Conservation (phyloP, 306 rosid species). For the Vicia villosa region DNA sequence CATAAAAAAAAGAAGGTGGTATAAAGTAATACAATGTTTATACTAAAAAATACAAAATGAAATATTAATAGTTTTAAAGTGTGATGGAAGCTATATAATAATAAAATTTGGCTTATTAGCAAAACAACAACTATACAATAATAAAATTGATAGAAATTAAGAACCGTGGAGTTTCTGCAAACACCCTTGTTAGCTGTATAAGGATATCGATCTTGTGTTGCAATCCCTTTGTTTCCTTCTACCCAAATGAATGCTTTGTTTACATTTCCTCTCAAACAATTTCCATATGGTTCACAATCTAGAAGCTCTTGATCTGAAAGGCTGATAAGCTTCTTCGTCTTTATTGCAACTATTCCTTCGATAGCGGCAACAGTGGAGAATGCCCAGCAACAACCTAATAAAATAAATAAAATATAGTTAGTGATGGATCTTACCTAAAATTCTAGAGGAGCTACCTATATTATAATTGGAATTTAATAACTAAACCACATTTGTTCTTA, state of each 20-base stretch:
- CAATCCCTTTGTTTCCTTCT: conserved; percentile 8
- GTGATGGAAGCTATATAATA: no score
- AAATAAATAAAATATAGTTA: no score
- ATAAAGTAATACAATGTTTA: background rate
- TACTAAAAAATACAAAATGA: no score
- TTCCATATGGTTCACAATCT: conserved; percentile 23
- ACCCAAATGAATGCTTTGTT: conserved; percentile 46
- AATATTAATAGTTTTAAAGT: no score
- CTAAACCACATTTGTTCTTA: no score
- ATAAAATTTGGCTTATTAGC: no score
- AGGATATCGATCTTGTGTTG: background rate
- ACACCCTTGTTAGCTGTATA: conserved; percentile 3
- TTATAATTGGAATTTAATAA: no score
- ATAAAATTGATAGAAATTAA: background rate
- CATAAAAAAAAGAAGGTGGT: background rate
- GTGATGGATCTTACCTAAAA: no score
- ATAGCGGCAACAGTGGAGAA: conserved; percentile 13
- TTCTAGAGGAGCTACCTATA: no score
- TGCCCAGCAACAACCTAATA: conserved; percentile 32
- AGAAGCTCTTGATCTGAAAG: conserved; percentile 35
- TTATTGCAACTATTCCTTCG: conserved; percentile 37
- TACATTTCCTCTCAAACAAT: conserved; percentile 34
- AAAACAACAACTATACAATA: no score
- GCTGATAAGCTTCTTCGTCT: background rate
- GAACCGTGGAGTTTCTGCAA: conserved; percentile 42